phyloP scores from a whole-genome alignment of 176 grass and related monocot genomes.

The Ensete ventricosum region DNA sequence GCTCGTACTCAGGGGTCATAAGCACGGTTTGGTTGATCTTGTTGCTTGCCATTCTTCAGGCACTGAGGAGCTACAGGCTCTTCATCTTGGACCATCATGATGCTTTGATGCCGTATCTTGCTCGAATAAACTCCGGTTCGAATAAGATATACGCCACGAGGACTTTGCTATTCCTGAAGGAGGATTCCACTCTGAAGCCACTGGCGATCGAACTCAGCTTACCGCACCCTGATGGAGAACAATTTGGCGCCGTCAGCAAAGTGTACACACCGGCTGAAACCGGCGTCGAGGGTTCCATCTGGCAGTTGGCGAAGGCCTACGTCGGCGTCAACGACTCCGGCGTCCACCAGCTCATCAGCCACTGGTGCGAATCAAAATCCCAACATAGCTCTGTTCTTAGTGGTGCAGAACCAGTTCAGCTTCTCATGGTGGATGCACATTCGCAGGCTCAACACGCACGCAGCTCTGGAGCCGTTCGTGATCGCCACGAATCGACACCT shows the following conservation, averaged over 20 bases:
- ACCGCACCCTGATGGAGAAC: conserved; percentile 22
- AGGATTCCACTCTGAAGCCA: conserved; percentile 39
- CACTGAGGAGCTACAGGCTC: conserved; percentile 39
- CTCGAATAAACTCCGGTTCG: conserved; percentile 40
- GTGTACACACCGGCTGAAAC: background rate
- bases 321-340: background rate
- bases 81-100: conserved; percentile 92
- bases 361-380: background rate
- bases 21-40: no score
- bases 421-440: background rate
- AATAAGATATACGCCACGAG: conserved; percentile 77
- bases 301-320: background rate
- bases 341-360: background rate
- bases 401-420: background rate
- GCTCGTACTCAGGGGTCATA: no score
- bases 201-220: conserved; percentile 76
- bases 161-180: conserved; percentile 55
- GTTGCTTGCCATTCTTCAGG: conserved; percentile 17
- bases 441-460: background rate
- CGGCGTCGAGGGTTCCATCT: background rate
- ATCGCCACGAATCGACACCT: background rate
- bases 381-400: background rate
- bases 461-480: background rate
- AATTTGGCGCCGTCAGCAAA: conserved; percentile 1
- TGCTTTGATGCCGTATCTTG: conserved; percentile 58